phyloP scores from a whole-genome alignment of 1,139 yeast species.

The Blastobotrys persicus region DNA sequence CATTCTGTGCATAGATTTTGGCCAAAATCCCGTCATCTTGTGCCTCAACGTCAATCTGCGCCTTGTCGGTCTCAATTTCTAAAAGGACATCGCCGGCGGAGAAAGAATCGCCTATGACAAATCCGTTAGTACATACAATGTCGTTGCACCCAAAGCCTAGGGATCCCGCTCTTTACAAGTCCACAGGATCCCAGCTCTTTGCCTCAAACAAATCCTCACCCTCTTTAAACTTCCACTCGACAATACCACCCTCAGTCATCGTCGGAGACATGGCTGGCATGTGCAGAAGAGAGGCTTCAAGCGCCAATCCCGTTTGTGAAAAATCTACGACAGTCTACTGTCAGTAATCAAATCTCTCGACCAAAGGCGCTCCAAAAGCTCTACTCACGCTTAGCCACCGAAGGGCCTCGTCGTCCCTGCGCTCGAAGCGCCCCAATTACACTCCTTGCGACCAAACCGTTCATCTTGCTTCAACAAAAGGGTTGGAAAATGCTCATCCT shows the following conservation, averaged over 20 bases:
- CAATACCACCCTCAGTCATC: slow-evolving; percentile 96
- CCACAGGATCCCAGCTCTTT: too few species aligned
- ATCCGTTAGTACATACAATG: not conserved
- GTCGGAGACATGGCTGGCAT: slow-evolving; percentile 99
- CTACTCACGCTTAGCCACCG: not conserved
- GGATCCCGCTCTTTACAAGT: too few species aligned
- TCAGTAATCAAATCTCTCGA: not conserved
- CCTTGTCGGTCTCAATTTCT: slow-evolving; percentile 92
- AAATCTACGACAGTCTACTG: slow-evolving; percentile 10
- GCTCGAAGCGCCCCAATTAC: slow-evolving; percentile 13
- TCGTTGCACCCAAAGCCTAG: too few species aligned
- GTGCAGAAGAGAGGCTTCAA: slow-evolving; percentile 57
- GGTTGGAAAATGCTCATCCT: not conserved
- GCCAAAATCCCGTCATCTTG: slow-evolving; percentile 88
- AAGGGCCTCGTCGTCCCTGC: slow-evolving; percentile 14
- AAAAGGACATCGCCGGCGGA: slow-evolving; percentile 81
- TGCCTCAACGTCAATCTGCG: slow-evolving; percentile 91
- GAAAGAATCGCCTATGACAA: slow-evolving; percentile 51
- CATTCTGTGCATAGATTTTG: slow-evolving; percentile 67
- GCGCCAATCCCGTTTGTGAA: slow-evolving; percentile 9
- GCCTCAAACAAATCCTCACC: too few species aligned
- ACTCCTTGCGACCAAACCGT: slow-evolving; percentile 14
- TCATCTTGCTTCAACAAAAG: slow-evolving; percentile 8
- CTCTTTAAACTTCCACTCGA: slow-evolving; percentile 84
- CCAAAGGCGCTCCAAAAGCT: not conserved